These are phyloP conservation scores for Pinus albicaulis DNA, from an alignment of 75 land plant genomes.

Conservation along the genomic window DNA sequence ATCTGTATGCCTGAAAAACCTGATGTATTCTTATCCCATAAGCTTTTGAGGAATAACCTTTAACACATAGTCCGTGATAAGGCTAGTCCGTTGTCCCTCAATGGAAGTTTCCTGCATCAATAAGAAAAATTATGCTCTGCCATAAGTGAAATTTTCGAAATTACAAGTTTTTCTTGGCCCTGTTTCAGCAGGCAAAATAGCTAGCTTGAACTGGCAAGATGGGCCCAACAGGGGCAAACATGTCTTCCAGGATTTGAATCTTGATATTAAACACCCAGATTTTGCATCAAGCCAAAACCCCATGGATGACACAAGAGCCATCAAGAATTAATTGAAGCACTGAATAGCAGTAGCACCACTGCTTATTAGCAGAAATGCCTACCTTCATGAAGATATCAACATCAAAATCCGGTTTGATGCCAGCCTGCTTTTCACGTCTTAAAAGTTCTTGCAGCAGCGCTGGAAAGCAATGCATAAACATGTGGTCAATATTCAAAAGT, in stretches of 20 bases:
- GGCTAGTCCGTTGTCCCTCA: conserved; percentile 19
- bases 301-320: neutral
- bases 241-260: too few relatives aligned
- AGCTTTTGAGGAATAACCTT: conserved; percentile 16
- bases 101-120: conserved; percentile 27
- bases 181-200: neutral
- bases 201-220: neutral
- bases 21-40: neutral
- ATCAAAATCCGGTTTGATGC: conserved; percentile 48
- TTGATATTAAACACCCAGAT: too few relatives aligned
- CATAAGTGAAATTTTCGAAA: too few relatives aligned
- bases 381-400: conserved; percentile 50
- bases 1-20: conserved; percentile 9
- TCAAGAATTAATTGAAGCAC: neutral
- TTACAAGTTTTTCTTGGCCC: neutral
- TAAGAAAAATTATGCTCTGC: neutral
- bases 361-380: neutral
- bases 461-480: conserved; percentile 1
- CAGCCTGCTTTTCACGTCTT: conserved; percentile 42
- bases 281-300: neutral
- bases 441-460: conserved; percentile 38
- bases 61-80: conserved; percentile 39
- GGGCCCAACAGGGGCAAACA: too few relatives aligned
- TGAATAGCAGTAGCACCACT: neutral
- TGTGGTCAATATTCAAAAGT: neutral